Evolutionary conservation across 129 eudicot species (phyloP).

Genomic region (Helichrysum umbraculigerum): DNA sequence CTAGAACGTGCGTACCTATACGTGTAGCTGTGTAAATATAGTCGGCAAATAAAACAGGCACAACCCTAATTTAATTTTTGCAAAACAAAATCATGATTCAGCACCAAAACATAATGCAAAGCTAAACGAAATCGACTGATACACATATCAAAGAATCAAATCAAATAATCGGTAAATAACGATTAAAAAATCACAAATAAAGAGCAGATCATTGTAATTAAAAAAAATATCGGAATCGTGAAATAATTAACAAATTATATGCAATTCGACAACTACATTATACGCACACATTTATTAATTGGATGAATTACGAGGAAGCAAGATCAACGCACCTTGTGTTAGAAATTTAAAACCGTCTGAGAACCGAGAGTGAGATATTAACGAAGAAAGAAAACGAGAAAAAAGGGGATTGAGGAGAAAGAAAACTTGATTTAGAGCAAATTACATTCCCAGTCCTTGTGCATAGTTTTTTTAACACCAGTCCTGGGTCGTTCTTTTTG

Average conservation of each 20-base stretch:
- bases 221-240: neutral
- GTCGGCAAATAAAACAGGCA: too few species aligned
- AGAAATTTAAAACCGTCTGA: neutral
- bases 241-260: neutral
- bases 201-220: neutral
- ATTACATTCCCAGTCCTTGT: too few species aligned
- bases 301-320: neutral
- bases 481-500: too few species aligned
- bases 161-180: neutral
- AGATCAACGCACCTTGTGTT: neutral
- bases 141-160: neutral
- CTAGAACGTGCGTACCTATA: neutral
- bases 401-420: neutral
- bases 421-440: neutral
- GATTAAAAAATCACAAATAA: neutral
- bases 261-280: neutral
- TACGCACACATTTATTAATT: neutral
- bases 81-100: neutral
- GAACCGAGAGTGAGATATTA: neutral
- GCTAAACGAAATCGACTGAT: neutral
- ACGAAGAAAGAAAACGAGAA: neutral
- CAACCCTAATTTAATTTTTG: neutral
- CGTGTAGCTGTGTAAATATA: too few species aligned
- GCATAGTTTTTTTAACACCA: too few species aligned
- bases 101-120: neutral